These are phyloP conservation scores for Orbilia ellipsospora DNA, from an alignment of 2,329 filamentous ascomycete genomes.

Conservation along the genomic window DNA sequence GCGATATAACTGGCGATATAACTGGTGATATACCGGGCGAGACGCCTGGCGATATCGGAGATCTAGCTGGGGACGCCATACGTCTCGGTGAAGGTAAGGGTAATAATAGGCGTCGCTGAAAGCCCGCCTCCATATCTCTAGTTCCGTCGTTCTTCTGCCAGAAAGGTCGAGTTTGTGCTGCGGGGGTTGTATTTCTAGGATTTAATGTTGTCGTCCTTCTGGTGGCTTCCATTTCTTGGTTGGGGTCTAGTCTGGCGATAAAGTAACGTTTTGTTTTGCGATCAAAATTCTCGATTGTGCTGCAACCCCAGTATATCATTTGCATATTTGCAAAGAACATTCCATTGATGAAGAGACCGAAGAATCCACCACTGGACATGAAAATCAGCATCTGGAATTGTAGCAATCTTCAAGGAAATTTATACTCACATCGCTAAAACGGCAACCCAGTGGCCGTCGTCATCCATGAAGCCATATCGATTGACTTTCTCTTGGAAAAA, in stretches of 20 bases:
- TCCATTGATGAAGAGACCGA: constrained; percentile 48
- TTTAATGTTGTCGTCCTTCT: constrained; percentile 31
- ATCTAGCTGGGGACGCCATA: constrained; percentile 27
- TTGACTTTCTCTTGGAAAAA: constrained; percentile 45
- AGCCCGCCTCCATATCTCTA: constrained; percentile 43
- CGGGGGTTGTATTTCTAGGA: constrained; percentile 23
- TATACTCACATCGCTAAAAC: constrained; percentile 47
- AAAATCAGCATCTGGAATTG: constrained; percentile 8
- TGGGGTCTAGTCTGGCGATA: constrained; percentile 44
- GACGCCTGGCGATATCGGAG: constrained; percentile 14
- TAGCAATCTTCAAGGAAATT: too few species aligned
- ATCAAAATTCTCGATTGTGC: constrained; percentile 53
- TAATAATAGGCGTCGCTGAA: constrained; percentile 41
- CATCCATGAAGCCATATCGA: constrained; percentile 25
- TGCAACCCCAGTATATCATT: constrained; percentile 51
- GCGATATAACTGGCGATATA: constrained; percentile 14
- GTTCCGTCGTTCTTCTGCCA: constrained; percentile 49
- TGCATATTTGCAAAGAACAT: constrained; percentile 50
- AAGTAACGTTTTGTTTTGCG: constrained; percentile 54
- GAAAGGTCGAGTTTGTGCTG: constrained; percentile 35
- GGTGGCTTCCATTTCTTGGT: constrained; percentile 35
- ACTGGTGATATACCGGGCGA: constrained; percentile 18
- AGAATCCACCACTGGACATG: constrained; percentile 43
- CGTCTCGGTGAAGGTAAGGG: constrained; percentile 33
- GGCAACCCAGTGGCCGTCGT: constrained; percentile 51